Evolutionary conservation across 768 basidiomycete species (phyloP), one percentile per base, ranked within the genome.

Genomic region (Cytidiella melzeri): DNA sequence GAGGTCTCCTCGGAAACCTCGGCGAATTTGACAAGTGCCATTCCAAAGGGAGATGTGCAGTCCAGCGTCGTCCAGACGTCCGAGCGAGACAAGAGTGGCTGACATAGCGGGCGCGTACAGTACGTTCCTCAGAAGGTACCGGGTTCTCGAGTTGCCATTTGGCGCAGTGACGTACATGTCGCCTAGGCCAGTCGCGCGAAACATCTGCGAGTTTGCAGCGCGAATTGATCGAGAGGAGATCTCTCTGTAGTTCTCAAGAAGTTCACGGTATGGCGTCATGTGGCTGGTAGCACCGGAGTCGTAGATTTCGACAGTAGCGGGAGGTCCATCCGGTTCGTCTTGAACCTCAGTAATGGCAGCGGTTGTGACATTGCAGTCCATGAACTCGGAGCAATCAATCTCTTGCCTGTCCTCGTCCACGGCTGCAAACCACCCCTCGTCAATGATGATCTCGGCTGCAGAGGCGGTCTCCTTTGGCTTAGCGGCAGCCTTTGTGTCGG

Each of bases 201-300:
- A 34, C 9, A 7, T 7, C 15, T 34, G 30, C 15, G 30, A 34
- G 30, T 34, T 34, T 7, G 30, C 30, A 15, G 30, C 30, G 30
- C 30, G 30, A 15, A 34, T 34, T 7, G 30, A 15, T 7, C 30
- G 30, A 7, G 30, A 28, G n/a, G 24, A 28, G 12, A 20, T 44
- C 9, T 44, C 43, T 20, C 43, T 20, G 19, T 11, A 41, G 30
- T 46, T 46, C 10, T 18, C 21, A 6, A 46, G 7, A 10, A 46
- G 13, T 13, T 46, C 27, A 18, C 45, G 30, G 18, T 34, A 46
- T 5, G 45, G 45, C 11, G 45, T 34, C 45, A 46, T 46, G 30
- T 46, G 45, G 13, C 23, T 30, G 3, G 45, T 46, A n/a, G 45
- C 45, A 23, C 45, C 45, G 3, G 43, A 44, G 43, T 44, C 43